phyloP scores from a whole-genome alignment of 1,139 yeast genomes.

The Yarrowia galli region DNA sequence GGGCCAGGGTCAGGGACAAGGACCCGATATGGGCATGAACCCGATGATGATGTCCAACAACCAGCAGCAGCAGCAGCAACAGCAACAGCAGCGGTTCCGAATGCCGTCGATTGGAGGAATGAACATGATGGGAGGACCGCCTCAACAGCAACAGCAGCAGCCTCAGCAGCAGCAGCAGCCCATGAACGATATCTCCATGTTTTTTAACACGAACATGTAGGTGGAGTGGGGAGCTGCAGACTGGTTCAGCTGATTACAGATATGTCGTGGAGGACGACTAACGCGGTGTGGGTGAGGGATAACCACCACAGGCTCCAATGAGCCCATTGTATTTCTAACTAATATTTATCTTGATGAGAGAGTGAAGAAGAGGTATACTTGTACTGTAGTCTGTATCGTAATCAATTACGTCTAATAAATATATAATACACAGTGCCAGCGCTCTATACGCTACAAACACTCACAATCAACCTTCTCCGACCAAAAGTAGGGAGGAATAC shows the following conservation, averaged over 20 bases:
- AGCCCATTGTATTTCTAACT: slow-evolving; percentile 16
- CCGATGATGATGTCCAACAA: slow-evolving; percentile 46
- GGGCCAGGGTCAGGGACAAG: not conserved
- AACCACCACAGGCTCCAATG: no score
- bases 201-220: slow-evolving; percentile 16
- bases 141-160: slow-evolving; percentile 40
- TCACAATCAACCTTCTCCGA: not conserved
- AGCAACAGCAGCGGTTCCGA: slow-evolving; percentile 42
- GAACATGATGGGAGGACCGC: slow-evolving; percentile 41
- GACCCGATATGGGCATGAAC: slow-evolving; percentile 27
- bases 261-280: not conserved
- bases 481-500: not conserved
- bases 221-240: no score
- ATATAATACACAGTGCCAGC: no score
- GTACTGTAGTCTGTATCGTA: no score
- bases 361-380: not conserved
- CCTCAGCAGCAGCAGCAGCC: slow-evolving; percentile 41
- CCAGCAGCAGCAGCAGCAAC: slow-evolving; percentile 44
- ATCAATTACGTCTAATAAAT: no score
- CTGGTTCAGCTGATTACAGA: no score
- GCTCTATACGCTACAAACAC: no score
- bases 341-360: slow-evolving; percentile 16
- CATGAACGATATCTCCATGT: slow-evolving; percentile 25
- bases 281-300: no score
- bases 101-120: slow-evolving; percentile 40